A percentile compares a stretch with the other conserved stretches of the same genome.
These are phyloP conservation scores for Phaeomoniella chlamydospora DNA, from an alignment of 2,329 filamentous ascomycete genomes.

Conservation along the genomic window DNA sequence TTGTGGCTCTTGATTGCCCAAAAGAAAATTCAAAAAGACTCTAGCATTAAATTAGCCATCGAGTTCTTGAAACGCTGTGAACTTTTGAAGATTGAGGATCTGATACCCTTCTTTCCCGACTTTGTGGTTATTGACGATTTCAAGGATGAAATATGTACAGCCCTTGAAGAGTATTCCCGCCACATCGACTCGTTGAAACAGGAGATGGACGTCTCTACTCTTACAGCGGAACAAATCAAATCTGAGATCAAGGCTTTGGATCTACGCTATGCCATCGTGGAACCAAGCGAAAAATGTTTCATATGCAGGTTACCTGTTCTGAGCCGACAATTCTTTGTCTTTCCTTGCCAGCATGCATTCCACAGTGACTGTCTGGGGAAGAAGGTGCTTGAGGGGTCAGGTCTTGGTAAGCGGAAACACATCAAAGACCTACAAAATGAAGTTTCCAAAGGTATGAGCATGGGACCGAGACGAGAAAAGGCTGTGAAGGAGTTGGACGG, in stretches of 20 bases:
- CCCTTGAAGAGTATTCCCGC: conserved; percentile 82
- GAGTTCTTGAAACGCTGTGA: conserved; percentile 88
- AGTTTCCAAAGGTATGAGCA: conserved; percentile 61
- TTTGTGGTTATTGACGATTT: conserved; percentile 99
- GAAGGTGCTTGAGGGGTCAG: conserved; percentile 70
- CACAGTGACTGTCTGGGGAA: conserved; percentile 87
- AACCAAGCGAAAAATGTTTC: conserved; percentile 90
- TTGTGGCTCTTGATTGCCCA: conserved; percentile 92
- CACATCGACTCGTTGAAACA: conserved; percentile 78
- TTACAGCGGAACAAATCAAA: conserved; percentile 82
- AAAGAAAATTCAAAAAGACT: conserved; percentile 68
- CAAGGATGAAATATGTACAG: conserved; percentile 92
- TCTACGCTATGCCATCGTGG: conserved; percentile 85
- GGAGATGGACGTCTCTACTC: conserved; percentile 90
- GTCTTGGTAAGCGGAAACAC: conserved; percentile 57
- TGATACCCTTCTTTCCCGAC: conserved; percentile 97
- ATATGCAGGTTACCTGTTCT: conserved; percentile 74
- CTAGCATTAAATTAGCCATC: conserved; percentile 77
- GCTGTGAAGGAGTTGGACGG: conserved; percentile 81
- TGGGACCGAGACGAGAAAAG: conserved; percentile 59
- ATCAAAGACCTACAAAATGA: conserved; percentile 78
- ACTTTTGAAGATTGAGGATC: conserved; percentile 81
- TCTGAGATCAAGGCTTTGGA: conserved; percentile 75
- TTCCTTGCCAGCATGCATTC: conserved; percentile 95
- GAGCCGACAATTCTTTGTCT: conserved; percentile 91